A percentile compares a stretch with the other conserved stretches of the same genome.
These are phyloP conservation scores for Suhomyces yuchorum DNA, from an alignment of 1,139 yeast species.

Conservation along the genomic window DNA sequence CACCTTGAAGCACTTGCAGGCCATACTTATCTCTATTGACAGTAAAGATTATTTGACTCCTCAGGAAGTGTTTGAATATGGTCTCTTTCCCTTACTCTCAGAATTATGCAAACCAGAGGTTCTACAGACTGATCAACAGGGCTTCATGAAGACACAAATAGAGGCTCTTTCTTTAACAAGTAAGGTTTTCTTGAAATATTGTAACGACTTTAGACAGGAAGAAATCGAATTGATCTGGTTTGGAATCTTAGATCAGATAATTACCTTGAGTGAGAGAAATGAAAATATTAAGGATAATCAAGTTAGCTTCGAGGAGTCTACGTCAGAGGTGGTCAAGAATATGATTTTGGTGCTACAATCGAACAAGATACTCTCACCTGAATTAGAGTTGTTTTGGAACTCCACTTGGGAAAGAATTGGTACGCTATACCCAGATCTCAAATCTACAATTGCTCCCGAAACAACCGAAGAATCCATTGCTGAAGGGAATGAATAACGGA, in stretches of 20 bases:
- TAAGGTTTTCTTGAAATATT: slow-evolving; percentile 66
- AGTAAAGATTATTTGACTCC: slow-evolving; percentile 41
- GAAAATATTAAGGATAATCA: slow-evolving; percentile 25
- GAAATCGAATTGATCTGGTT: slow-evolving; percentile 38
- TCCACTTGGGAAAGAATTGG: slow-evolving; percentile 48
- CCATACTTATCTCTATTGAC: slow-evolving; percentile 42
- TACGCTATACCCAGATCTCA: slow-evolving; percentile 47
- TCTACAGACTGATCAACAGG: slow-evolving; percentile 60
- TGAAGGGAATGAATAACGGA: not conserved
- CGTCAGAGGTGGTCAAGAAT: slow-evolving; percentile 65
- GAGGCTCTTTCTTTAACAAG: slow-evolving; percentile 70
- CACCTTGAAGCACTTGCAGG: slow-evolving; percentile 61
- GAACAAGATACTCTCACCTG: slow-evolving; percentile 27
- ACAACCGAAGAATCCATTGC: not conserved
- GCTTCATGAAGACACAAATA: slow-evolving; percentile 64
- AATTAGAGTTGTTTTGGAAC: slow-evolving; percentile 31
- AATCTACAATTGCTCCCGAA: slow-evolving; percentile 25
- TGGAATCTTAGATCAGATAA: slow-evolving; percentile 37
- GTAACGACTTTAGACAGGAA: slow-evolving; percentile 25
- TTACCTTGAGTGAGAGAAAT: slow-evolving; percentile 37
- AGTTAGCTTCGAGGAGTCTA: slow-evolving; percentile 52
- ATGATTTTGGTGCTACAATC: slow-evolving; percentile 44
- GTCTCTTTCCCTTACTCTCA: slow-evolving; percentile 72
- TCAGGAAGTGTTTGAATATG: slow-evolving; percentile 65
- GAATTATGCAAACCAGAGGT: slow-evolving; percentile 70